Evolutionary conservation across 129 eudicot species (phyloP), one percentile per base, ranked within the genome.

Genomic region (Gnaphalium uliginosum): DNA sequence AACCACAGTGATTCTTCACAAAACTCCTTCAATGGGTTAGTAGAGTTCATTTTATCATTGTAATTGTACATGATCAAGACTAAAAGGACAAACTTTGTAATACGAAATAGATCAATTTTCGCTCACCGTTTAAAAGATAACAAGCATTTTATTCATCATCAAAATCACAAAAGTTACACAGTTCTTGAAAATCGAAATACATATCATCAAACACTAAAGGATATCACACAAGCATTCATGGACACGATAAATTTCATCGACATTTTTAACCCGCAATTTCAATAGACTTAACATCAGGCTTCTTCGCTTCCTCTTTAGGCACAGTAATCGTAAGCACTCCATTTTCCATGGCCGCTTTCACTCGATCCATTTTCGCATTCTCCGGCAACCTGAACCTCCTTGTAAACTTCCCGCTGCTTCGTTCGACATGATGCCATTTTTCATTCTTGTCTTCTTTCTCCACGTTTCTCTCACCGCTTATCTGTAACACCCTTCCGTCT

Each of bases 391-490:
- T 50, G 56, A 84, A 85, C 62, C 88, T 78, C 81, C 88, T 81
- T 30, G 58, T 64, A 66, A 85, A 85, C 30, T 58, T 73, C 2
- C 88, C 86, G 18, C 78, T 76, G 62, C 86, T 73, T 15, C 69
- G 19, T 59, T 73, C 77, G 0, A 73, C 68, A 1, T 41, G 39
- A 24, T 59, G 77, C 46, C 48, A 76, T 10, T 4, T 81, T 15
- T 85, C 86, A 2, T 77, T 85, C 78, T 85, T 81, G n/a, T 85
- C 89, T 71, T 85, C 86, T 53, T 81, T 79, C 79, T 85, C 88
- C 35, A 76, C 77, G 25, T 59, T 85, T 27, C 83, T 78, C 84
- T 85, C 84, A 2, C 84, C 88, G 51, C 79, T 78, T 15, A 85
- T 75, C 35, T 81, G 84, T 33, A 85, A 74, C 0, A 85, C 66